Base-by-base conservation (phyloP, 2,329 filamentous ascomycete genomes). In the Trichoderma sp. region DNA sequence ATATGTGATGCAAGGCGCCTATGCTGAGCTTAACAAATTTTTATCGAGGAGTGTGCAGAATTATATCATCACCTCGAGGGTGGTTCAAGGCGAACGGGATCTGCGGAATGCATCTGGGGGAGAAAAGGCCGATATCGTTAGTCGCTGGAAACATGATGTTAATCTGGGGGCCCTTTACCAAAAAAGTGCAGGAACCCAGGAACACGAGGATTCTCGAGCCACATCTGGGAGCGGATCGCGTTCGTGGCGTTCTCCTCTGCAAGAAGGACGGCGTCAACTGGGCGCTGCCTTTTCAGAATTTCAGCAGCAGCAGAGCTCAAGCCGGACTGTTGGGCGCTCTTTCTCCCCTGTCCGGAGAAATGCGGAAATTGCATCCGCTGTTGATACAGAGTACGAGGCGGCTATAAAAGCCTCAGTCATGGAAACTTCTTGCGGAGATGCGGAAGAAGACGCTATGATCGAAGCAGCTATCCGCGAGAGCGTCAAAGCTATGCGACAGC, bases 1-100 rank as follows among this genome's bases (percentile, higher is more conserved):
- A 5, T 96, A 95, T 74, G 86, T 92, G 4, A 90, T 94, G 83
- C 92, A 94, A 76, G 93, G 93, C 2, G 83, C 95, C 1, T 89
- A 94, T 73, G 91, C 91, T 48, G 90, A 94, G 76, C 84, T 95
- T 64, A 85, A 89, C 70, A 92, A 90, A 70, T 79, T 85, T 54
- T 90, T 92, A 71, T 88, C 89, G 27, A 88, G 85, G 53, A 92
- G 87, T 70, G 88, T 92, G 19, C 84, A 92, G 58, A 93, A 92
- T 71, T 94, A 94, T 75, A 92, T 96, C 71, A 87, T 93, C 54
- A 87, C 91, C 1, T 91, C 92, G 2, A 85, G 92, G 54, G 91
- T 92, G 58, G 84, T 89, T 0, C 91, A 96, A 76, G 92, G 93
- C 1, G 87, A 88, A 69, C 86, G 89, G 52, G 91, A 94, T 60